A percentile compares a stretch with the other conserved stretches of the same genome.
phyloP scores from a whole-genome alignment of 2,329 filamentous ascomycete genomes.

The Diatrype stigma region DNA sequence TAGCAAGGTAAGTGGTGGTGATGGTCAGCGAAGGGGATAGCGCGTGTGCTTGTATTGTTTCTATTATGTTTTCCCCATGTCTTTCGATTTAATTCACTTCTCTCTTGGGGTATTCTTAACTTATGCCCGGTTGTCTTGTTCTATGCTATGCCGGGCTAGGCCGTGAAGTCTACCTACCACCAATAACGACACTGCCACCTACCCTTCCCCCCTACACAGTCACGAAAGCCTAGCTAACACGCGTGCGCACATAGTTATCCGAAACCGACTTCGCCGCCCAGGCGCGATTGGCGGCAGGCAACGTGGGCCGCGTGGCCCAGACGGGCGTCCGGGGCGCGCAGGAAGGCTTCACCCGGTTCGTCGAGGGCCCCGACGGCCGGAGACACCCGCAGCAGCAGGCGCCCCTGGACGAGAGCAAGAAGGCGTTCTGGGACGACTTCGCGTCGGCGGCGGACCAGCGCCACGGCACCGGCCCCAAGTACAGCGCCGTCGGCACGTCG shows the following conservation, averaged over 20 bases:
- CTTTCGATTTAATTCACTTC: no score
- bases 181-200: no score
- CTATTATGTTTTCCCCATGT: background rate
- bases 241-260: slow-evolving; percentile 55
- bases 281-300: slow-evolving; percentile 58
- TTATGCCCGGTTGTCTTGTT: no score
- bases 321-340: slow-evolving; percentile 70
- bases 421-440: slow-evolving; percentile 92
- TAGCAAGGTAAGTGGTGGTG: slow-evolving; percentile 68
- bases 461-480: slow-evolving; percentile 32
- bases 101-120: no score
- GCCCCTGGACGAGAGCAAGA: slow-evolving; percentile 60
- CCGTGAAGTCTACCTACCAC: no score
- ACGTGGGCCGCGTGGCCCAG: slow-evolving; percentile 62
- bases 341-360: slow-evolving; percentile 78
- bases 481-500: slow-evolving; percentile 53
- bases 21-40: no score
- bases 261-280: slow-evolving; percentile 74
- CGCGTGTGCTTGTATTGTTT: background rate
- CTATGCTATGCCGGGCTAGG: no score
- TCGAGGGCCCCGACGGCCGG: slow-evolving; percentile 62
- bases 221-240: slow-evolving; percentile 2
- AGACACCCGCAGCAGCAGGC: slow-evolving; percentile 27
- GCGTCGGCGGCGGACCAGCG: slow-evolving; percentile 61
- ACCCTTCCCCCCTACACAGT: no score